Base-by-base conservation (phyloP, 2,329 filamentous ascomycete species). In the Aspergillus candidus region DNA sequence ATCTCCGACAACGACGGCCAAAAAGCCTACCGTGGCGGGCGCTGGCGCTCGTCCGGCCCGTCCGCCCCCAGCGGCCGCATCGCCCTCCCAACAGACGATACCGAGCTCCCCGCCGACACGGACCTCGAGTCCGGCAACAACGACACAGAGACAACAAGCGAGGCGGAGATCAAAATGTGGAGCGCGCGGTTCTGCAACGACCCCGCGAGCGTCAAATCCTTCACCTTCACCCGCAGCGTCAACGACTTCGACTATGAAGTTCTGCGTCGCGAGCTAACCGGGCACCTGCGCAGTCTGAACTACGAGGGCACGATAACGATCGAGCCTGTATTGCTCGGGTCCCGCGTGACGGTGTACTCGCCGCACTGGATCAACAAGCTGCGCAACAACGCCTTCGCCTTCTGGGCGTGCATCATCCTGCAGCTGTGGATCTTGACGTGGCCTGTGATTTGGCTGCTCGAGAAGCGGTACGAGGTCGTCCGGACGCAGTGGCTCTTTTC, bases 351-450 rank as follows among this genome's bases (percentile, higher is more conserved):
- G 14, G 48, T 69, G 38, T 67, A 66, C 49, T 67, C 66, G 1
- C 66, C 66, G 2, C 62, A 66, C 35, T 66, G 62, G 57, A 55
- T 69, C 37, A 69, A 69, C 49, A 56, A 47, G 2, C 41, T 65
- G 1, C 63, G 66, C n/a, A 55, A 57, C 6, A 66, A 66, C 41
- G 29, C n/a, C 6, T 59, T 53, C 30, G 52, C 66, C 6, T 69
- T 59, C 55, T 69, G 59, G 59, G 10, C 32, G 3, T 60, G 60
- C 18, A 58, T 69, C 10, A 52, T 69, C 31, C 52, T 66, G 6
- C 66, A 69, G 41, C 55, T 69, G 8, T 69, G 66, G 66, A 58
- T 68, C 36, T 49, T 69, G 37, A 57, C 64, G 5, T 69, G 66
- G 66, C 66, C 66, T 0, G 46, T 67, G 1, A 64, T 69, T 30